Percentiles rank a stretch among this genome's conserved stretches.
These are phyloP conservation scores for Podochytrium sp. DNA, from an alignment of 192 early-diverging fungal genomes.

Conservation along the genomic window DNA sequence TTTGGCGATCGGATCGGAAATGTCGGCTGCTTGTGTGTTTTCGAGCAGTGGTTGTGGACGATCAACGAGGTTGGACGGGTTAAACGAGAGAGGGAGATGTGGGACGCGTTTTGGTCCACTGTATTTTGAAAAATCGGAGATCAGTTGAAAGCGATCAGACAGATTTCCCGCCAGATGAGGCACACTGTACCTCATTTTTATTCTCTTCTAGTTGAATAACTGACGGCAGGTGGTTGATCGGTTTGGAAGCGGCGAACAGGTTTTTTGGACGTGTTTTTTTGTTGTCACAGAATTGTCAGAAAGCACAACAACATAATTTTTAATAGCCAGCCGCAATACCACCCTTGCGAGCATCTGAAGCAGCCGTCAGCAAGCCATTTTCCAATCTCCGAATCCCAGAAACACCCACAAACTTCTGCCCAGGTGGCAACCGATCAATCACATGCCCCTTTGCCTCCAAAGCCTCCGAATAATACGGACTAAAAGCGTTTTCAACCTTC, in stretches of 20 bases:
- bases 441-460: slow-evolving; percentile 10
- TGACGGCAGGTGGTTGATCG: too few relatives aligned
- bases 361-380: slow-evolving; percentile 45
- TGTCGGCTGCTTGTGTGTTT: slow-evolving; percentile 15
- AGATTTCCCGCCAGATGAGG: background rate
- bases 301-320: background rate
- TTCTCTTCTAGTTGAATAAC: background rate
- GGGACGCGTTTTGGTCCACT: slow-evolving; percentile 20
- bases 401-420: slow-evolving; percentile 40
- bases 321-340: slow-evolving; percentile 46
- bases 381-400: slow-evolving; percentile 22
- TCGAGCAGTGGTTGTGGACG: slow-evolving; percentile 32
- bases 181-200: background rate
- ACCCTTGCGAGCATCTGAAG: slow-evolving; percentile 46
- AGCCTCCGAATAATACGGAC: background rate
- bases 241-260: background rate
- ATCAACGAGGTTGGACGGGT: slow-evolving; percentile 20
- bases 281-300: slow-evolving; percentile 8
- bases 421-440: slow-evolving; percentile 25
- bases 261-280: background rate
- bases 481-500: slow-evolving; percentile 33
- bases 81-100: slow-evolving; percentile 30
- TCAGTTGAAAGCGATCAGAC: too few relatives aligned
- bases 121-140: background rate
- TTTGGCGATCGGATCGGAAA: slow-evolving; percentile 15